Base-by-base conservation (phyloP, 108 stramenopile species). In the Nannochloropsis salina region DNA sequence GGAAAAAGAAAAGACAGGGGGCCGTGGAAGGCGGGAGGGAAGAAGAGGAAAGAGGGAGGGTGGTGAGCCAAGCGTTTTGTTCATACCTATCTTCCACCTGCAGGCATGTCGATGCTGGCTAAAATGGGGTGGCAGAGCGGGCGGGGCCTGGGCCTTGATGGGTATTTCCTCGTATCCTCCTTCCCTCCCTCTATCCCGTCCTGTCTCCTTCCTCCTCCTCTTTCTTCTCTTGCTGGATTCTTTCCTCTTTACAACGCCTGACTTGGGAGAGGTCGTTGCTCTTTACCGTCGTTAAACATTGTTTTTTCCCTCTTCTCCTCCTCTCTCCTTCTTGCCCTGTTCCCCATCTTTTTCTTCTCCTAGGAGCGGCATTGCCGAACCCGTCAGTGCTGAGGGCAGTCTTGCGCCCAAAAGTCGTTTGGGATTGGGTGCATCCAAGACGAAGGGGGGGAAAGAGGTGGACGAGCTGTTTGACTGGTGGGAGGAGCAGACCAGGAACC, bases 301-400 rank as follows among this genome's bases (percentile, higher is more conserved):
- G 12, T 51, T 51, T 15, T 15, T 15, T 51, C 47, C 47, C 47
- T 51, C 15, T 15, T 15, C 15, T 51, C 47, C 0, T 51, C 47
- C 47, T 51, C 15, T 51, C 47, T 51, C n/a, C 8, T n/a, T n/a
- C n/a, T n/a, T n/a, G 4, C 3, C 8, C 61, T 6, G 15, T 6
- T n/a, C 61, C n/a, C 61, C 61, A 15, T 74, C 61, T n/a, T n/a
- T 74, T 8, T n/a, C 61, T 6, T 74, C 47, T 31, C 47, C 61
- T 74, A 74, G 61, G 61, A n/a, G 20, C n/a, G 61, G 61, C 61
- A 74, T 74, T 74, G 61, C 61, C 61, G 61, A 74, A n/a, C 61
- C 61, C n/a, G 61, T 74, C 61, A 74, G 20, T 15, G 61, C 61
- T n/a, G 61, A 74, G 61, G 61, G 61, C 3, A n/a, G 20, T 3